Conservation (phyloP, 1,284 basidiomycete genomes). For the Veloporphyrellus conicus region DNA sequence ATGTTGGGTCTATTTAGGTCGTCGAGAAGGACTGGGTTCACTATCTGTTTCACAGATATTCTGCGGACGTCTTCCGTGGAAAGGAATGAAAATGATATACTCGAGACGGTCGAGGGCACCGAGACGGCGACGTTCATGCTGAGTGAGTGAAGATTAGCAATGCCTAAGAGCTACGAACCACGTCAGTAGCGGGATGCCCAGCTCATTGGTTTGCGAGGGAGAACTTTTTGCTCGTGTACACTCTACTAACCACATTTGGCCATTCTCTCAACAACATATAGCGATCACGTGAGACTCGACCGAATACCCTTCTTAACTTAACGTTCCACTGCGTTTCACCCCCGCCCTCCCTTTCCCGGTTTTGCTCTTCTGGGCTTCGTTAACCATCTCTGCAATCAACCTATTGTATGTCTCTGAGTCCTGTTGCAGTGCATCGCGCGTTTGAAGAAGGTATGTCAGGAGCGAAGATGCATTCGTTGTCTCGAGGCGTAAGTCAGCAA, state of each 20-base stretch:
- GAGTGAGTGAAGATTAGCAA: neutral
- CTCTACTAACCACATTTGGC: conserved; percentile 1
- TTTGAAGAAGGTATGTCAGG: conserved; percentile 77
- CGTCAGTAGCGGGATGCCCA: neutral
- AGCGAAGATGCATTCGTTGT: conserved; percentile 71
- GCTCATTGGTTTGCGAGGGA: conserved; percentile 1
- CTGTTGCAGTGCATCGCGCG: conserved; percentile 78
- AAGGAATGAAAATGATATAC: conserved; percentile 93
- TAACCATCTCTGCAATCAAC: conserved; percentile 76
- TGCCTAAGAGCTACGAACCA: neutral
- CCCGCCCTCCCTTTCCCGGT: conserved; percentile 51
- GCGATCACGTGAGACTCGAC: conserved; percentile 20
- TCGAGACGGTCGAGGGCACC: conserved; percentile 77
- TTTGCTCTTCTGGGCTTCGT: conserved; percentile 76
- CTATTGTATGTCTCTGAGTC: conserved; percentile 84
- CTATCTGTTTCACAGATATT: conserved; percentile 95
- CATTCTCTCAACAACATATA: neutral
- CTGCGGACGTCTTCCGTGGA: conserved; percentile 85
- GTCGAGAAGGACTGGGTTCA: conserved; percentile 91
- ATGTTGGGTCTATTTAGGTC: conserved; percentile 89
- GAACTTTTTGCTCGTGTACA: conserved; percentile 13
- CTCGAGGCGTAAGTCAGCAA: conserved; percentile 62
- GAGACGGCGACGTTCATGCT: conserved; percentile 92
- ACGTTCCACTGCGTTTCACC: conserved; percentile 49
- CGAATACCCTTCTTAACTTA: conserved; percentile 19